Percentiles rank a stretch among this genome's conserved stretches.
phyloP scores from a whole-genome alignment of 2,329 filamentous ascomycete genomes.

The Aspergillus sp. region DNA sequence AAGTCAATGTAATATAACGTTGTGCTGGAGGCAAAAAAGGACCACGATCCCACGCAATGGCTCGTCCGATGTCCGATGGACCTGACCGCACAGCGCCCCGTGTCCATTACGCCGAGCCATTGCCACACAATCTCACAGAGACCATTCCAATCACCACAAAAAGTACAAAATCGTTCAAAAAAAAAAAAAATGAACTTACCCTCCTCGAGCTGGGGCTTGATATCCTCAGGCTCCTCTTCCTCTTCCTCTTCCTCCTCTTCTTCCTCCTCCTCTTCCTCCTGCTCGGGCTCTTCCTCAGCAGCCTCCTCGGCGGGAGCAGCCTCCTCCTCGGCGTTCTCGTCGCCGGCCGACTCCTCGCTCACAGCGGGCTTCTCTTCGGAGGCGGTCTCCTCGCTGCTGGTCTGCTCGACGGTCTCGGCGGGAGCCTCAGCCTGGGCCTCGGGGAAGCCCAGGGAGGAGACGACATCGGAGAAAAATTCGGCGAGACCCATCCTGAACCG shows the following conservation, averaged over 20 bases:
- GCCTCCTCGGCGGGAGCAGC: constrained; percentile 47
- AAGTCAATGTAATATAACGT: neutral
- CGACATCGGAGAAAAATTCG: constrained; percentile 63
- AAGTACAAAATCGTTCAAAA: constrained; percentile 1
- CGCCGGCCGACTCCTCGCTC: constrained; percentile 26
- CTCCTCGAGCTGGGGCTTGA: constrained; percentile 85
- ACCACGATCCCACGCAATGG: neutral
- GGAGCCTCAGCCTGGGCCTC: constrained; percentile 62
- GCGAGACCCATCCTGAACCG: constrained; percentile 58
- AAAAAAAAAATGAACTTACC: constrained; percentile 60
- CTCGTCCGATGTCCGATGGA: neutral
- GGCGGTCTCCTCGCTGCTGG: constrained; percentile 43
- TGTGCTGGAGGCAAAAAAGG: neutral
- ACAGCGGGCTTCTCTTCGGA: constrained; percentile 35
- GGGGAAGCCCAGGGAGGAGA: constrained; percentile 61
- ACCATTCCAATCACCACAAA: neutral
- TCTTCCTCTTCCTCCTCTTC: constrained; percentile 80
- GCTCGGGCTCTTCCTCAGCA: constrained; percentile 51
- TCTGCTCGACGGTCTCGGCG: constrained; percentile 49
- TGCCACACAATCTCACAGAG: neutral
- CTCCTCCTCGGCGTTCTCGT: constrained; percentile 32
- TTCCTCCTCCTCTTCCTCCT: constrained; percentile 57
- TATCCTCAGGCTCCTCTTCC: constrained; percentile 77
- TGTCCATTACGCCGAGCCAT: neutral
- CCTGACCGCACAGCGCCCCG: neutral